These are phyloP conservation scores for Kluyveromyces marxianus DNA, from an alignment of 1,139 yeast genomes.

Conservation along the genomic window DNA sequence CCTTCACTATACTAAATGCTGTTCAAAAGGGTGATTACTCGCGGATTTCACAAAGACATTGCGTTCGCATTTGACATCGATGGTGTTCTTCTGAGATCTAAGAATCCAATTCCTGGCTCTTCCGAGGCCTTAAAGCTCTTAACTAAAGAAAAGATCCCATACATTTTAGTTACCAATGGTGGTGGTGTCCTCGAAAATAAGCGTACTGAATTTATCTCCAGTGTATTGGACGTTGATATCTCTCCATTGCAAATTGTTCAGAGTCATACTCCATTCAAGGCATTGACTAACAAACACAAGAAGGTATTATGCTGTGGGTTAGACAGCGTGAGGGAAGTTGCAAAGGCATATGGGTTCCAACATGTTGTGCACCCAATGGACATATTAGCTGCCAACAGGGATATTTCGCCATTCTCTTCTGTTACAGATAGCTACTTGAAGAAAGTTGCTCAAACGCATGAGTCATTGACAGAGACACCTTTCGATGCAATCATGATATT, in stretches of 20 bases:
- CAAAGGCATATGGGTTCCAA: slow-evolving; percentile 69
- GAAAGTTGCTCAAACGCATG: slow-evolving; percentile 35
- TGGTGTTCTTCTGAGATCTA: slow-evolving; percentile 85
- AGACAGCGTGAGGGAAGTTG: slow-evolving; percentile 66
- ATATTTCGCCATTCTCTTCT: slow-evolving; percentile 58
- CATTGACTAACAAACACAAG: slow-evolving; percentile 44
- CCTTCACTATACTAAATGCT: too few relatives aligned
- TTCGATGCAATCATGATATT: slow-evolving; percentile 80
- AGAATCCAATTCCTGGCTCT: slow-evolving; percentile 62
- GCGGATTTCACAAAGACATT: slow-evolving; percentile 9
- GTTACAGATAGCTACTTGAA: slow-evolving; percentile 53
- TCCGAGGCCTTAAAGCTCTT: slow-evolving; percentile 53
- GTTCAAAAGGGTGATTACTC: neutral
- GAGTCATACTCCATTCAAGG: slow-evolving; percentile 84
- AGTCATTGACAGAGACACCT: slow-evolving; percentile 35
- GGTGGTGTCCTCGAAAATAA: slow-evolving; percentile 73
- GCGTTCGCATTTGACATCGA: slow-evolving; percentile 59
- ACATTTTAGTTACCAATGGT: slow-evolving; percentile 82
- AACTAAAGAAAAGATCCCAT: slow-evolving; percentile 57
- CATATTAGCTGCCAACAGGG: slow-evolving; percentile 42
- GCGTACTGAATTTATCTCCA: slow-evolving; percentile 51
- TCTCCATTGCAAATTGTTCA: slow-evolving; percentile 68
- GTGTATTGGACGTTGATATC: slow-evolving; percentile 43
- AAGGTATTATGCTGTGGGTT: slow-evolving; percentile 84
- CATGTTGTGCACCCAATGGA: slow-evolving; percentile 76